These are phyloP conservation scores for Verticillium dahliae DNA, from an alignment of 2,329 filamentous ascomycete species.

Conservation along the genomic window DNA sequence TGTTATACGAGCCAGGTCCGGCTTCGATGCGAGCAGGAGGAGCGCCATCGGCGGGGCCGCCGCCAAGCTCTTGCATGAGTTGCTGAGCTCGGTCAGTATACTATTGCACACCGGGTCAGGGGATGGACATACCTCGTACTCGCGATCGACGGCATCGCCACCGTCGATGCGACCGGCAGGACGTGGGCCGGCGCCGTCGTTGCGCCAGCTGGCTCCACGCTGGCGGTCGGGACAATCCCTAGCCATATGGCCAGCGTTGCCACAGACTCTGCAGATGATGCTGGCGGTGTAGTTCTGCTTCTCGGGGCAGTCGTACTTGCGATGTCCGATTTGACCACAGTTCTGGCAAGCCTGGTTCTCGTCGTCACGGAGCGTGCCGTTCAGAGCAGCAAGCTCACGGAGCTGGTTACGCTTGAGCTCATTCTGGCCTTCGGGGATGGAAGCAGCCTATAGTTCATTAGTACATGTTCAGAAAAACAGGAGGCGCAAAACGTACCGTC, in stretches of 20 bases:
- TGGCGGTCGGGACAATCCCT: constrained; percentile 94
- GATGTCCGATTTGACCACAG: constrained; percentile 96
- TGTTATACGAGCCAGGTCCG: constrained; percentile 61
- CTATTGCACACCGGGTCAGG: not conserved
- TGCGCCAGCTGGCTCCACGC: constrained; percentile 87
- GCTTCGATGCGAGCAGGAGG: constrained; percentile 81
- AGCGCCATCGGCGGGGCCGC: constrained; percentile 54
- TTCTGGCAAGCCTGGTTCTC: constrained; percentile 99
- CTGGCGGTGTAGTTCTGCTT: constrained; percentile 98
- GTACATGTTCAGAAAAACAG: constrained; percentile 2
- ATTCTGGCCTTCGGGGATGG: constrained; percentile 97
- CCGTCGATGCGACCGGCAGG: constrained; percentile 60
- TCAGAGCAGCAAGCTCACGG: constrained; percentile 92
- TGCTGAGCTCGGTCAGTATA: constrained; percentile 52
- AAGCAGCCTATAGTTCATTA: constrained; percentile 66
- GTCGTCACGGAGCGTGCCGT: constrained; percentile 97
- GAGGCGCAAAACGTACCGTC: constrained; percentile 53
- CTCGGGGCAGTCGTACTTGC: constrained; percentile 98
- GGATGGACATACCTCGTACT: constrained; percentile 74
- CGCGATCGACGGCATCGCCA: constrained; percentile 82
- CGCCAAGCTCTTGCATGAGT: constrained; percentile 96
- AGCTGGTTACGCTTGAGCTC: constrained; percentile 98
- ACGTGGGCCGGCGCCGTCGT: constrained; percentile 53
- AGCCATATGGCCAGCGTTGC: constrained; percentile 97
- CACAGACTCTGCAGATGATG: constrained; percentile 97